Base-by-base conservation (phyloP, 2,329 filamentous ascomycete genomes). In the Meredithiella fracta region DNA sequence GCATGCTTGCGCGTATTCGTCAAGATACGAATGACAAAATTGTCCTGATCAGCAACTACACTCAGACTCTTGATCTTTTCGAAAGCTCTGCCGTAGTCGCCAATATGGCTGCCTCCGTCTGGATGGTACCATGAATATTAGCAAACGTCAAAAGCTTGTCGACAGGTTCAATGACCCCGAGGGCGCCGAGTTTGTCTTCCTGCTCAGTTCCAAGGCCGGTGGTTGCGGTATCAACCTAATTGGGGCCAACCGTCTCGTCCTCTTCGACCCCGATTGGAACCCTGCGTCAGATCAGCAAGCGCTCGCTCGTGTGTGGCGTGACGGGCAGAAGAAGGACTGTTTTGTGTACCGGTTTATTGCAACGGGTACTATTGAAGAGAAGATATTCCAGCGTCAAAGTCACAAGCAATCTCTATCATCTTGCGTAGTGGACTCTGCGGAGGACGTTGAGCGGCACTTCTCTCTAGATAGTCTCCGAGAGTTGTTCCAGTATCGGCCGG, bases 281-380 rank as follows among this genome's bases (percentile, higher is more conserved):
- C 92, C 92, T 0, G 92, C 92, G 2, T 90, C 92, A 0, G 92
- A 98, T 65, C 92, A 98, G 68, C 92, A 98, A 70, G 92, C 92
- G 3, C 77, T 98, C 29, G 92, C 92, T 37, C 86, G 92, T 73
- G 92, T 98, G 20, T 98, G 92, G 92, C 86, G 92, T 74, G 92
- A 98, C 64, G 92, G 92, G 0, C 92, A 98, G 69, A 97, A 94
- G 76, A 98, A 98, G 66, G 92, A 98, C 65, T 98, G 92, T 65
- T 98, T 98, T 64, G 92, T 98, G 15, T 98, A 98, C 68, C 86
- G 92, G n/a, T 98, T 98, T 71, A 98, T 98, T 63, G 86, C 90
- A 0, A 97, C 94, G 0, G 92, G 92, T 3, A 96, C 90, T 0
- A 98, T 98, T 60, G 92, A 98, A 66, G 92, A 98, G 69, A 98